Evolutionary conservation across 2,329 filamentous ascomycete species (phyloP).

Genomic region (Akanthomyces muscarius): DNA sequence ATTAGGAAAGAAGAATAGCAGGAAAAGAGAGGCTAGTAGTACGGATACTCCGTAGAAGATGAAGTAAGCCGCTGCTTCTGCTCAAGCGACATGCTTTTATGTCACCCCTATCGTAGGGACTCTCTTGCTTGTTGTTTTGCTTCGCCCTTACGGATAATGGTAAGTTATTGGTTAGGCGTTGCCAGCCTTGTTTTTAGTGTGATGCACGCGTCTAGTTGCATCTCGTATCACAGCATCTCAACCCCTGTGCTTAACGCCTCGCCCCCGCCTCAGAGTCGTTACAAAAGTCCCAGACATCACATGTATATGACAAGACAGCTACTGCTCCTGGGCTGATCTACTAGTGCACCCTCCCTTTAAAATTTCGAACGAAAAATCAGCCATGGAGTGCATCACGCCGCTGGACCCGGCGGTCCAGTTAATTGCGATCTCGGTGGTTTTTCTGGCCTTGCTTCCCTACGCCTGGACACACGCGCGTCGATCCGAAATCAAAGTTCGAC

Average conservation of each 20-base stretch:
- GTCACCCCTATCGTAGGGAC: too few relatives aligned
- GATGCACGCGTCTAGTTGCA: background rate
- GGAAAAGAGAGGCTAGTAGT: too few relatives aligned
- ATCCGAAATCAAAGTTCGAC: background rate
- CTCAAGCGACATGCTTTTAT: too few relatives aligned
- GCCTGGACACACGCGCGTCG: background rate
- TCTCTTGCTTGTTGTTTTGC: too few relatives aligned
- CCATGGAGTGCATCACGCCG: background rate
- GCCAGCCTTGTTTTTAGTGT: constrained; percentile 2
- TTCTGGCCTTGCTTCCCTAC: constrained; percentile 1
- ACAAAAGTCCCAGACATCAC: background rate
- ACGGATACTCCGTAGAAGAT: too few relatives aligned
- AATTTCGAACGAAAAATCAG: too few relatives aligned
- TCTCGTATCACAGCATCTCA: background rate
- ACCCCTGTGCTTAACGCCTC: background rate
- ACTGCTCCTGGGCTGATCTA: background rate
- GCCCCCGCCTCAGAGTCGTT: background rate
- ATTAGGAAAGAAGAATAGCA: too few relatives aligned
- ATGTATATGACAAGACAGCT: background rate
- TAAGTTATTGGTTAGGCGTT: too few relatives aligned
- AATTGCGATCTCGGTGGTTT: background rate
- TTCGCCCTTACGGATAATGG: too few relatives aligned
- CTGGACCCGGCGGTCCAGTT: background rate
- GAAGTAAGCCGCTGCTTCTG: too few relatives aligned
- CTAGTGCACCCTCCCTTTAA: too few relatives aligned